Evolutionary conservation across 2,329 filamentous ascomycete species (phyloP).

Genomic region (Colletotrichum gloeosporioides): DNA sequence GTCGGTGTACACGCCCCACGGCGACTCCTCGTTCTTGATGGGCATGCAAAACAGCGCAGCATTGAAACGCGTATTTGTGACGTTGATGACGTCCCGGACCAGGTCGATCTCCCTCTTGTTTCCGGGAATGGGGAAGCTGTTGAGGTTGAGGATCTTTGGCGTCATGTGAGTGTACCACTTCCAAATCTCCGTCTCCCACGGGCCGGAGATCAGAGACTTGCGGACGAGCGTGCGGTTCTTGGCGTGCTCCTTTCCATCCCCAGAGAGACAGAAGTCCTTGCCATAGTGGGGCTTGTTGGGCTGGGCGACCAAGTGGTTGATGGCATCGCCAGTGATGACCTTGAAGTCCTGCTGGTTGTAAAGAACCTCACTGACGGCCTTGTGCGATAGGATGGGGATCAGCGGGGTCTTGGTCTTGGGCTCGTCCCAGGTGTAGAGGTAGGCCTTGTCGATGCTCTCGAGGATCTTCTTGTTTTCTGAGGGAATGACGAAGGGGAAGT

Average conservation of each 20-base stretch:
- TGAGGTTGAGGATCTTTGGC: slow-evolving; percentile 30
- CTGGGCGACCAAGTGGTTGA: slow-evolving; percentile 59
- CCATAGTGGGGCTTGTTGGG: slow-evolving; percentile 32
- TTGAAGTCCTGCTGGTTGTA: slow-evolving; percentile 60
- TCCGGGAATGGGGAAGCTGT: slow-evolving; percentile 27
- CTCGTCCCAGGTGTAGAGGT: slow-evolving; percentile 63
- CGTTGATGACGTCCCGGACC: slow-evolving; percentile 52
- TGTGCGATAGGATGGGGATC: slow-evolving; percentile 58
- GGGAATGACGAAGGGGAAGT: slow-evolving; percentile 51
- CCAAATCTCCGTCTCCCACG: slow-evolving; percentile 24
- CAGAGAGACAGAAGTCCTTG: slow-evolving; percentile 55
- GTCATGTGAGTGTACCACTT: slow-evolving; percentile 27
- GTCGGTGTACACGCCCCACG: slow-evolving; percentile 59
- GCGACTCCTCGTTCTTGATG: slow-evolving; percentile 56
- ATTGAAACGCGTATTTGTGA: slow-evolving; percentile 60
- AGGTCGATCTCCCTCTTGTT: slow-evolving; percentile 36
- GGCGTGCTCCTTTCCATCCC: slow-evolving; percentile 43
- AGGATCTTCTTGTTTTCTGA: slow-evolving; percentile 64
- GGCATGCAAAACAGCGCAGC: slow-evolving; percentile 59
- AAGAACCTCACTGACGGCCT: slow-evolving; percentile 56
- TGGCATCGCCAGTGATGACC: slow-evolving; percentile 61
- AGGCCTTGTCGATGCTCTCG: slow-evolving; percentile 56
- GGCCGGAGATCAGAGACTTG: slow-evolving; percentile 38
- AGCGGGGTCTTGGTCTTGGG: slow-evolving; percentile 50
- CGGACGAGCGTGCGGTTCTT: slow-evolving; percentile 46